Conservation (phyloP, 768 basidiomycete genomes). For the Mrakia gelida region DNA sequence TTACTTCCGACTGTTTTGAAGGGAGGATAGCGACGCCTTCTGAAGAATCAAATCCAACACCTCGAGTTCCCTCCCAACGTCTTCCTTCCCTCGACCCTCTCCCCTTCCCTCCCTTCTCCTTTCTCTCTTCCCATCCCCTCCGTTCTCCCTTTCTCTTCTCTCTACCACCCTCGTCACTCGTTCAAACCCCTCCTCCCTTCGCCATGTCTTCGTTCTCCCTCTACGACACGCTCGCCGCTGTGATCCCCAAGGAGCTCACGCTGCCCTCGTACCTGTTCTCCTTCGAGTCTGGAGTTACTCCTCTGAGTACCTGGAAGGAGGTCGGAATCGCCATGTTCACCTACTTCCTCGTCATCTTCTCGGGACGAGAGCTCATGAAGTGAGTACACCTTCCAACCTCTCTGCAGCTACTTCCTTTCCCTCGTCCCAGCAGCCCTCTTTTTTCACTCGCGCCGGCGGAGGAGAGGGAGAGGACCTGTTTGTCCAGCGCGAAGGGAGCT, state of each 20-base stretch:
- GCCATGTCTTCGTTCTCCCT: not conserved
- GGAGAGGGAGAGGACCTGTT: not conserved
- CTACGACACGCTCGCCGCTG: conserved; percentile 30
- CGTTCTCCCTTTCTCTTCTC: not conserved
- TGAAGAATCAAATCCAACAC: no score
- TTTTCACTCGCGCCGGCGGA: not conserved
- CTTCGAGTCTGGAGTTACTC: conserved; percentile 71
- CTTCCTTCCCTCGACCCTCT: no score
- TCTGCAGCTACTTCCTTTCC: conserved; percentile 35
- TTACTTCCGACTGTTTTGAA: no score
- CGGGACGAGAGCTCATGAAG: conserved; percentile 78
- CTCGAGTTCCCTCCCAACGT: no score
- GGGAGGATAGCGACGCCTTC: no score
- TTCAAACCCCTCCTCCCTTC: not conserved
- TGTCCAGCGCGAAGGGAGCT: not conserved
- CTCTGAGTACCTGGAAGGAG: conserved; percentile 67
- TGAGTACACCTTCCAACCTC: conserved; percentile 47
- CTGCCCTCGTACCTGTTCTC: conserved; percentile 50
- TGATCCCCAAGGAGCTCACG: conserved; percentile 37
- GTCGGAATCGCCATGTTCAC: conserved; percentile 66
- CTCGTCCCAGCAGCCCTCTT: not conserved
- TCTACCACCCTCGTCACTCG: not conserved
- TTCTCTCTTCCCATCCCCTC: not conserved
- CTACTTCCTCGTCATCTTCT: conserved; percentile 87
- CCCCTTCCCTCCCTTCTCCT: not conserved